Conservation (phyloP, 2,329 filamentous ascomycete species). For the Bipolaris sorokiniana region DNA sequence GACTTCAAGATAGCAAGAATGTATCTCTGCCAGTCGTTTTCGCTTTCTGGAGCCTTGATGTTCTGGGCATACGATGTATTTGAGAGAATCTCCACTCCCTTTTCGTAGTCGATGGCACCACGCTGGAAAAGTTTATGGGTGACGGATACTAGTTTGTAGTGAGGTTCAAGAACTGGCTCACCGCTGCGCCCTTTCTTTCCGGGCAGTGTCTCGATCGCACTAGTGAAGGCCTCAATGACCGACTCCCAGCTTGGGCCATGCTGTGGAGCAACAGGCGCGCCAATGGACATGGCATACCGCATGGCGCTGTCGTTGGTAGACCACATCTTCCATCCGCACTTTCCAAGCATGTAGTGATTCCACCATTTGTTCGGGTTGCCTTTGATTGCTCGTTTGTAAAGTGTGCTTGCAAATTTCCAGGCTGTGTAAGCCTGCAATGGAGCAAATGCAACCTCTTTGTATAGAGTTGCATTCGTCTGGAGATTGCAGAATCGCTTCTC, state of each 20-base stretch:
- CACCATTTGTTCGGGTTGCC: slow-evolving; percentile 69
- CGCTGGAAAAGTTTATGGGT: slow-evolving; percentile 77
- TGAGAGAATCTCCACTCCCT: slow-evolving; percentile 58
- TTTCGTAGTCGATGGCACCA: slow-evolving; percentile 52
- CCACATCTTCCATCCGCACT: slow-evolving; percentile 76
- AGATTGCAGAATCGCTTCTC: slow-evolving; percentile 67
- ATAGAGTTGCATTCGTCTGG: slow-evolving; percentile 56
- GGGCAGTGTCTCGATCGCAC: slow-evolving; percentile 67
- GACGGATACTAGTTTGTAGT: slow-evolving; percentile 87
- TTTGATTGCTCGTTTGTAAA: slow-evolving; percentile 65
- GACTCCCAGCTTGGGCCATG: slow-evolving; percentile 47
- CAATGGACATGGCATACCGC: slow-evolving; percentile 39
- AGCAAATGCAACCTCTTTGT: slow-evolving; percentile 62
- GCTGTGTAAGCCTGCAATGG: slow-evolving; percentile 65
- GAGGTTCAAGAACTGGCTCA: slow-evolving; percentile 86
- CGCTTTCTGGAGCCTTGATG: slow-evolving; percentile 55
- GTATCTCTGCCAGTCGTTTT: slow-evolving; percentile 65
- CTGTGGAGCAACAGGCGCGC: slow-evolving; percentile 32
- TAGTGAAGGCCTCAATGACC: slow-evolving; percentile 63
- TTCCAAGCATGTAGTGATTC: slow-evolving; percentile 72
- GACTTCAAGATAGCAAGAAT: slow-evolving; percentile 67
- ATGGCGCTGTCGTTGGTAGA: slow-evolving; percentile 51
- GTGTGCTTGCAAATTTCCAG: slow-evolving; percentile 68
- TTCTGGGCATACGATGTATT: slow-evolving; percentile 63
- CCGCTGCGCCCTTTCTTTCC: slow-evolving; percentile 65